Base-by-base conservation (phyloP, 2,329 filamentous ascomycete genomes). In the Fusarium tjaetaba region DNA sequence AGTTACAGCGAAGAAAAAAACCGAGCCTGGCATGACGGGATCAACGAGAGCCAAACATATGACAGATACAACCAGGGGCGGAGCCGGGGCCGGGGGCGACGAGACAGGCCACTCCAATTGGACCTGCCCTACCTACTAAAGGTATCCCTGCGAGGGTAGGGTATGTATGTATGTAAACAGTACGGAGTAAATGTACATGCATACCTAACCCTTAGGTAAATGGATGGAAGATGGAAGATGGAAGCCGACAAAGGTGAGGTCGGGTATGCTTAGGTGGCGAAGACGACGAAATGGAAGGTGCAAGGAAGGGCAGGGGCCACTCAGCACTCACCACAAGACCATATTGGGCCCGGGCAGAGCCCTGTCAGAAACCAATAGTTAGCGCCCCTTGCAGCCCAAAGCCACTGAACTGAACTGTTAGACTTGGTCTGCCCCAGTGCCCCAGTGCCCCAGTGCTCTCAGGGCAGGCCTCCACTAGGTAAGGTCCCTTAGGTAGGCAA, bases 221-320 rank as follows among this genome's bases (percentile, higher is more conserved):
- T 49, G 11, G 11, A 39, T 39, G 38, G 38, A 39, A 22, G 24
- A 39, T 39, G 38, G 38, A 39, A 39, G 38, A 39, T 39, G 28
- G 22, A 32, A 22, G 24, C 20, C 32, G 34, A 38, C 32, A 53
- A 36, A 38, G 24, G 51, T 53, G 34, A 53, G 34, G 20, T 38
- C 20, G 61, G 58, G 71, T 68, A 71, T 28, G 51, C 9, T 38
- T 15, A 65, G 58, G 71, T 71, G 71, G 66, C 70, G 70, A 62
- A 53, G 52, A 73, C 61, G 36, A 73, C 43, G 43, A 71, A 61
- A 67, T 70, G 63, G 64, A 62, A 68, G 68, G 57, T 58, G 42
- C 58, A 68, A 56, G 32, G 69, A 71, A 71, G 57, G 49, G 53
- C 58, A 52, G 24, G 51, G 24, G 22, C 51, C 34, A 38, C 51